Conservation (phyloP, 1,284 basidiomycete species). For the Ceratobasidium theobromae region DNA sequence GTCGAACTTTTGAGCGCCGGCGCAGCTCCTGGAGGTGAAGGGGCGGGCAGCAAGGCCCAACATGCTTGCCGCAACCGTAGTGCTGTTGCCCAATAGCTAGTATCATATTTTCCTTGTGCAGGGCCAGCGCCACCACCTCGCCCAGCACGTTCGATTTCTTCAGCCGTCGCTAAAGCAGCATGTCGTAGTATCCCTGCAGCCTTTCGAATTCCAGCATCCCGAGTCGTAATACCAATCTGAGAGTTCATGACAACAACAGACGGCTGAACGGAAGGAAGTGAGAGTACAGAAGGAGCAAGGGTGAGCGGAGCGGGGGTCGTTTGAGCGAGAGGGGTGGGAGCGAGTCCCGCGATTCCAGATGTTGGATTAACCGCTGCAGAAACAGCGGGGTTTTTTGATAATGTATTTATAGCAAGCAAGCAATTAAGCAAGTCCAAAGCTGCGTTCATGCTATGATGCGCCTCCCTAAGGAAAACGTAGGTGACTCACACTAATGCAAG, state of each 20-base stretch:
- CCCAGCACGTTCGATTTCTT: slow-evolving; percentile 28
- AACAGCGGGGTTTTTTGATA: neutral
- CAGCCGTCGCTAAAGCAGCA: slow-evolving; percentile 16
- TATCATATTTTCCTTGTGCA: slow-evolving; percentile 5
- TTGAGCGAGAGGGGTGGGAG: neutral
- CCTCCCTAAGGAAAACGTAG: neutral
- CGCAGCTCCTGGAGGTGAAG: slow-evolving; percentile 3
- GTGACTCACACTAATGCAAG: neutral
- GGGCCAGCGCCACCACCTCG: neutral
- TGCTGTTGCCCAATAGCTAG: slow-evolving; percentile 25
- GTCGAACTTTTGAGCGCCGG: slow-evolving; percentile 10
- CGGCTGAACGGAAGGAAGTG: neutral
- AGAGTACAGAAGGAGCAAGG: slow-evolving; percentile 16
- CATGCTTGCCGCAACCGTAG: slow-evolving; percentile 23
- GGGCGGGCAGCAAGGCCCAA: slow-evolving; percentile 25
- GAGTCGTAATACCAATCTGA: slow-evolving; percentile 26
- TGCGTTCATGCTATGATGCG: slow-evolving; percentile 17
- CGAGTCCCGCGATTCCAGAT: slow-evolving; percentile 17
- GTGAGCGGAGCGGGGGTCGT: slow-evolving; percentile 23
- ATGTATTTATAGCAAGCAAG: slow-evolving; percentile 16
- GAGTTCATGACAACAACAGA: slow-evolving; percentile 27
- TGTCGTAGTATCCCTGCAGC: slow-evolving; percentile 21
- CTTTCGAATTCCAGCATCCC: slow-evolving; percentile 25
- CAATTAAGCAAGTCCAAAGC: slow-evolving; percentile 28
- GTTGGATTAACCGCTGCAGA: neutral